phyloP scores from a whole-genome alignment of 2,329 filamentous ascomycete species.

The Paecilomyces sp. region DNA sequence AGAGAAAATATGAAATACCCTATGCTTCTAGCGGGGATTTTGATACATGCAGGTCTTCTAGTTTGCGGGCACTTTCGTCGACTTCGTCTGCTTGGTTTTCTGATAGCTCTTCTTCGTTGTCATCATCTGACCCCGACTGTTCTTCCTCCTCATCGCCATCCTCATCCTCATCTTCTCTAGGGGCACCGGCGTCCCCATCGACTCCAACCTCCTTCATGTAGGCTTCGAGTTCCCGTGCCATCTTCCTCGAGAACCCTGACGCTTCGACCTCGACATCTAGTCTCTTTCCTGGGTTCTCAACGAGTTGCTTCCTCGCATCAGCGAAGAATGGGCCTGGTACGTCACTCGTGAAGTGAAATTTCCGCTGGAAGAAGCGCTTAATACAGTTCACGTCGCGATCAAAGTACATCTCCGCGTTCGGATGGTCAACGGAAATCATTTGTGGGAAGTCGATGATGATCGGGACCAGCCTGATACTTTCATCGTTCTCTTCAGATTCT shows the following conservation, averaged over 20 bases:
- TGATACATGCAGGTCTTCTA: slow-evolving; percentile 27
- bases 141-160: slow-evolving; percentile 30
- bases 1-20: neutral
- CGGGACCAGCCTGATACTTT: slow-evolving; percentile 56
- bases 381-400: slow-evolving; percentile 93
- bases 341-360: slow-evolving; percentile 80
- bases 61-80: slow-evolving; percentile 19
- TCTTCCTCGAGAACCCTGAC: slow-evolving; percentile 93
- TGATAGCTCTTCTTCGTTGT: slow-evolving; percentile 21
- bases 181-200: slow-evolving; percentile 43
- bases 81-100: slow-evolving; percentile 9
- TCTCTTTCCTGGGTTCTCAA: slow-evolving; percentile 56
- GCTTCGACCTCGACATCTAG: slow-evolving; percentile 86
- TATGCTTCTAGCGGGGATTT: slow-evolving; percentile 9
- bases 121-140: slow-evolving; percentile 21
- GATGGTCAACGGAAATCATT: slow-evolving; percentile 92
- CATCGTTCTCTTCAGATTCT: slow-evolving; percentile 26
- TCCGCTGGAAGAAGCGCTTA: slow-evolving; percentile 84
- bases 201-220: slow-evolving; percentile 72
- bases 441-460: slow-evolving; percentile 97
- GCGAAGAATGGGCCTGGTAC: slow-evolving; percentile 78
- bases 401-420: slow-evolving; percentile 95
- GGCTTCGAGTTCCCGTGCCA: slow-evolving; percentile 85
- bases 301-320: slow-evolving; percentile 67
- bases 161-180: slow-evolving; percentile 26